phyloP scores from a whole-genome alignment of 2,329 filamentous ascomycete species.

The Aspergillus japonicus region DNA sequence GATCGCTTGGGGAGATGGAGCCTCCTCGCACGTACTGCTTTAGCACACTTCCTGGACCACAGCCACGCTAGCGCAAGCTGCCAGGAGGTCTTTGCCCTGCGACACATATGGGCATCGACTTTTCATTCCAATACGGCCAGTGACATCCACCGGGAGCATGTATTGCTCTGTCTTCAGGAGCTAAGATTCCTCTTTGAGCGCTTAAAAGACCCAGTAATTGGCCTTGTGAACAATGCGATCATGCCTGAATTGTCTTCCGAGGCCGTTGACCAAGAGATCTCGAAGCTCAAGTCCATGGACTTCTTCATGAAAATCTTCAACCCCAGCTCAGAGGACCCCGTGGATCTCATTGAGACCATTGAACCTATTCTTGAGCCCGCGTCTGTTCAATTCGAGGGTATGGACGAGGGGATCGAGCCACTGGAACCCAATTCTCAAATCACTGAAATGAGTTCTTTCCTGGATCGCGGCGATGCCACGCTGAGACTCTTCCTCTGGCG shows the following conservation, averaged over 20 bases:
- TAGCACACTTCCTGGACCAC: conserved; percentile 44
- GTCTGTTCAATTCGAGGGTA: conserved; percentile 31
- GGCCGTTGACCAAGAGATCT: conserved; percentile 88
- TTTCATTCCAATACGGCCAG: conserved; percentile 60
- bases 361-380: conserved; percentile 83
- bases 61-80: conserved; percentile 25
- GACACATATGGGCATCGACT: conserved; percentile 66
- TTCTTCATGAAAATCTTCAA: conserved; percentile 92
- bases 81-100: conserved; percentile 51
- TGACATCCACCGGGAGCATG: conserved; percentile 57
- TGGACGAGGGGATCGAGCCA: conserved; percentile 18
- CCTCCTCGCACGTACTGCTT: conserved; percentile 54
- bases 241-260: conserved; percentile 82
- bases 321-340: conserved; percentile 74
- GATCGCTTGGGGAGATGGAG: conserved; percentile 63
- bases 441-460: conserved; percentile 79
- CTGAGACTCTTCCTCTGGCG: conserved; percentile 87
- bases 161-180: conserved; percentile 63
- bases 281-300: conserved; percentile 90
- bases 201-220: conserved; percentile 49
- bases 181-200: conserved; percentile 55
- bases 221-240: conserved; percentile 78
- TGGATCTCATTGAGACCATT: conserved; percentile 82
- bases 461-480: conserved; percentile 77
- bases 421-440: conserved; percentile 53